phyloP scores from a whole-genome alignment of 768 basidiomycete species.

The Paxillus involutus region DNA sequence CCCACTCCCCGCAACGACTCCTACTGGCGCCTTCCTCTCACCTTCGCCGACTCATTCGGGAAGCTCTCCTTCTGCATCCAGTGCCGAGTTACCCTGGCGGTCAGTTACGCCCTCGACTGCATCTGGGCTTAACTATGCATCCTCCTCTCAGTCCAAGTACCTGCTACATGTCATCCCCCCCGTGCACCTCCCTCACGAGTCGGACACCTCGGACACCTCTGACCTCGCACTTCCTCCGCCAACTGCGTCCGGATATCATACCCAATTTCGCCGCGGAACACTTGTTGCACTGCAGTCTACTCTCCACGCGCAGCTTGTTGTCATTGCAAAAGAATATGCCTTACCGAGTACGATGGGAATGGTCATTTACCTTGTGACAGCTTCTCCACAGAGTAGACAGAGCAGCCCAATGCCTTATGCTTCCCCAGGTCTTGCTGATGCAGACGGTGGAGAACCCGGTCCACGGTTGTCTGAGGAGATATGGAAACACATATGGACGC shows the following conservation, averaged over 20 bases:
- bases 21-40: slow-evolving; percentile 12
- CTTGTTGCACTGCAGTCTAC: slow-evolving; percentile 84
- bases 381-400: slow-evolving; percentile 24
- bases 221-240: slow-evolving; percentile 54
- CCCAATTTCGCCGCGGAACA: slow-evolving; percentile 80
- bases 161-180: slow-evolving; percentile 87
- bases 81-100: slow-evolving; percentile 40
- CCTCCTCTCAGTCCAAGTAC: slow-evolving; percentile 57
- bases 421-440: slow-evolving; percentile 19
- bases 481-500: slow-evolving; percentile 84
- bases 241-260: slow-evolving; percentile 71
- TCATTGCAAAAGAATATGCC: slow-evolving; percentile 92
- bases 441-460: slow-evolving; percentile 57
- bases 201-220: slow-evolving; percentile 38
- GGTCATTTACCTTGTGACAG: slow-evolving; percentile 73
- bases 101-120: slow-evolving; percentile 49
- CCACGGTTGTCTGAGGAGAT: slow-evolving; percentile 85
- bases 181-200: slow-evolving; percentile 63
- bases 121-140: slow-evolving; percentile 38
- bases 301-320: slow-evolving; percentile 76
- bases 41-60: slow-evolving; percentile 11
- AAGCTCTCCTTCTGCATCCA: slow-evolving; percentile 17
- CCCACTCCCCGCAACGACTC: slow-evolving; percentile 56
- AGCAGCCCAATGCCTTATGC: slow-evolving; percentile 16
- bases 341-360: slow-evolving; percentile 85